Conservation (phyloP, 129 eudicot species). For the Flaveria ramosissima region DNA sequence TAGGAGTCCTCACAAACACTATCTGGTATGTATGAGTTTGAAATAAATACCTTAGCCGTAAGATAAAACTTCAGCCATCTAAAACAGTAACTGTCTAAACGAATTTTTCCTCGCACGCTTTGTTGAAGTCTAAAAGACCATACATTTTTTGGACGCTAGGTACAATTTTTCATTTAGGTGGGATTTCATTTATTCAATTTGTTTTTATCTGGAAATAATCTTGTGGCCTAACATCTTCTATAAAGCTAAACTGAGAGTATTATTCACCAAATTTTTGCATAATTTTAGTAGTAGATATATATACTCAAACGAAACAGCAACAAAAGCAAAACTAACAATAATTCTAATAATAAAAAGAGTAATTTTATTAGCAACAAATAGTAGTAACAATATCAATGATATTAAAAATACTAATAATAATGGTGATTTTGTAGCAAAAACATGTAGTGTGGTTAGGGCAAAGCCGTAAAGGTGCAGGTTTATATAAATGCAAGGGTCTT, state of each 20-base stretch:
- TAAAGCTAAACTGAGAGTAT: background rate
- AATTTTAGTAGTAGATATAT: too few species aligned
- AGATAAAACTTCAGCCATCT: too few species aligned
- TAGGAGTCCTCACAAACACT: too few species aligned
- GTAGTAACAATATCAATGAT: background rate
- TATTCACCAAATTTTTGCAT: too few species aligned
- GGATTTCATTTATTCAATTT: background rate
- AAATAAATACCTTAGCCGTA: too few species aligned
- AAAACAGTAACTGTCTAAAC: too few species aligned
- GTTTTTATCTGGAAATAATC: background rate
- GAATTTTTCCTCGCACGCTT: background rate
- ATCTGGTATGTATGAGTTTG: too few species aligned
- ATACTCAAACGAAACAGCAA: too few species aligned
- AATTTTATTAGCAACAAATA: background rate
- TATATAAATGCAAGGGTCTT: background rate
- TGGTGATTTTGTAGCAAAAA: background rate
- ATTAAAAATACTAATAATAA: background rate
- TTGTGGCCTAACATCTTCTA: background rate
- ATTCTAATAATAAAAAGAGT: background rate
- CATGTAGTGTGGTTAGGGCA: background rate
- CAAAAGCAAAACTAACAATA: background rate
- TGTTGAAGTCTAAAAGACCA: background rate
- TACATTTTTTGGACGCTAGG: background rate
- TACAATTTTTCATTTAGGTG: background rate
- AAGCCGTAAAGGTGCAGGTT: background rate